Evolutionary conservation across 1,284 basidiomycete species (phyloP), one percentile per base, ranked within the genome.

Genomic region (Marasmius sp.): DNA sequence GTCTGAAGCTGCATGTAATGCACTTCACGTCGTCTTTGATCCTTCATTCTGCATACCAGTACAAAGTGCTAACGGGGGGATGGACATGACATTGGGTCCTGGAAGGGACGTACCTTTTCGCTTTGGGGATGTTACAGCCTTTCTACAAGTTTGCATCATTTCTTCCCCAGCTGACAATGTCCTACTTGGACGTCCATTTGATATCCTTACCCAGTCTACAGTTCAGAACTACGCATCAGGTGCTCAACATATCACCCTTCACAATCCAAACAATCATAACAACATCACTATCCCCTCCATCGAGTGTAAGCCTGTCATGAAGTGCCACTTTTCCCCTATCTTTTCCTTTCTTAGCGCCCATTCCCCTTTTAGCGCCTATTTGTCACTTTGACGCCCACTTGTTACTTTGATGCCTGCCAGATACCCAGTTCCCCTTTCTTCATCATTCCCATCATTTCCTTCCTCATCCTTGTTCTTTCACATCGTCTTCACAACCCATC

Each of bases 131-230:
- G 49, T 73, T 0, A 66, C 59, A 0, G 58, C 70, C 0, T 72
- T 69, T 49, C 57, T 74, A 16, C 72, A 74, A 63, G 68, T 72
- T 0, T 71, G 73, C 51, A 60, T 73, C 1, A 60, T 78, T 6
- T 50, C 63, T 1, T 59, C 62, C 0, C 65, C 73, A 0, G 69
- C 77, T 0, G 77, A 78, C 61, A 64, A 70, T 18, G 67, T 75
- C 1, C 61, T 78, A 0, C 57, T 77, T 2, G 75, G 77, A 0
- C 50, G 72, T 9, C 75, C 75, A 0, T 77, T 77, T 61, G 72
- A 77, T 57, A 63, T 72, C 0, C 48, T 78, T 7, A 73, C 72
- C 0, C 43, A 69, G 8, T 9, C 39, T 9, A 41, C 39, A 41
- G 16, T 41, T 41, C 9, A 41, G 39, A 41, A 41, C 16, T 41